phyloP scores from a whole-genome alignment of 148 eudicot genomes.

The Oxyria digyna region DNA sequence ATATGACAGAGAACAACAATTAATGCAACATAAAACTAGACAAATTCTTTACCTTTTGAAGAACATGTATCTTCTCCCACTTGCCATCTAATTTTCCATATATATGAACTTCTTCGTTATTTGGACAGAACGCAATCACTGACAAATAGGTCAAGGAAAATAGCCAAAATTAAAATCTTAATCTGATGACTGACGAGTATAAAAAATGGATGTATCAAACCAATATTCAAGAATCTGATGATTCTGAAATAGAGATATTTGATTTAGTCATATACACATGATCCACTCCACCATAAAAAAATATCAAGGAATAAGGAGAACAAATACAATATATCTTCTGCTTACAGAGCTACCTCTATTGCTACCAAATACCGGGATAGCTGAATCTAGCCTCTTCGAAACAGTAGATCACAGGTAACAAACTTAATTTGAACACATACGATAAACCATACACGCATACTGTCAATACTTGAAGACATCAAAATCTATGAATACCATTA shows the following conservation, averaged over 20 bases:
- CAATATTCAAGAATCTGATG: neutral
- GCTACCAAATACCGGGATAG: neutral
- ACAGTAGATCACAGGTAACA: neutral
- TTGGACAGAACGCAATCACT: slow-evolving; percentile 97
- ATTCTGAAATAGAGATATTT: neutral
- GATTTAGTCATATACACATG: neutral
- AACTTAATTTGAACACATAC: neutral
- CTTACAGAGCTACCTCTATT: neutral
- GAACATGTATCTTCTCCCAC: slow-evolving; percentile 87
- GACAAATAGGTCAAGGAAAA: slow-evolving; percentile 3
- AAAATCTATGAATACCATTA: neutral
- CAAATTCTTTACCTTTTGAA: slow-evolving; percentile 44
- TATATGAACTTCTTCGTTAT: slow-evolving; percentile 82
- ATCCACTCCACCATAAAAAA: neutral
- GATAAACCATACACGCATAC: neutral
- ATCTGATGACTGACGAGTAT: neutral
- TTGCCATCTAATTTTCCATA: slow-evolving; percentile 49
- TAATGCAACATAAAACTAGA: neutral
- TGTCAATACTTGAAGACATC: neutral
- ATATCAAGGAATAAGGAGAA: neutral
- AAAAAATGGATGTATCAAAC: neutral
- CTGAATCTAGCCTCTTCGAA: neutral
- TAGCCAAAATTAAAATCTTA: neutral
- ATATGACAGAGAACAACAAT: neutral
- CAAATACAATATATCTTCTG: neutral